A percentile compares a stretch with the other conserved stretches of the same genome.
These are phyloP conservation scores for Solanum bukasovii DNA, from an alignment of 257 asterid genomes.

Conservation along the genomic window DNA sequence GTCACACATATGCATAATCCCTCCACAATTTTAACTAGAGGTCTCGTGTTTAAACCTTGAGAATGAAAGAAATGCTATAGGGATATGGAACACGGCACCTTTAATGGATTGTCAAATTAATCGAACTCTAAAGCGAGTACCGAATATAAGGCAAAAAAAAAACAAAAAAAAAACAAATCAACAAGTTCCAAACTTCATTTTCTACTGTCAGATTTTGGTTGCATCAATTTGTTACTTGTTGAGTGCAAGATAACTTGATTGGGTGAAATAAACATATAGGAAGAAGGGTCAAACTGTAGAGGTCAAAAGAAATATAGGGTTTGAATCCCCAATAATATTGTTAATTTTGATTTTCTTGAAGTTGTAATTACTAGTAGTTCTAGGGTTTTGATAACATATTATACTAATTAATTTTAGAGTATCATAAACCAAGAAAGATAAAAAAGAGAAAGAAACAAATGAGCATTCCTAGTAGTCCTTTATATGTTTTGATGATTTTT, in stretches of 20 bases:
- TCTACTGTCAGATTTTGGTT: background rate
- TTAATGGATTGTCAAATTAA: background rate
- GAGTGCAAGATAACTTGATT: background rate
- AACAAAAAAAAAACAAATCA: background rate
- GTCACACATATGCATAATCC: background rate
- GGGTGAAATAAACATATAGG: background rate
- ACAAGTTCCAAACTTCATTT: background rate
- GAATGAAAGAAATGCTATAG: background rate
- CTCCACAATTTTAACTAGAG: background rate
- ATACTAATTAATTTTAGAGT: background rate
- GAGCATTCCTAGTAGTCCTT: slow-evolving; percentile 13
- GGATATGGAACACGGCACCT: background rate
- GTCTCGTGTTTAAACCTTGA: background rate
- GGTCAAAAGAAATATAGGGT: slow-evolving; percentile 15
- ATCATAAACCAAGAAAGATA: slow-evolving; percentile 1
- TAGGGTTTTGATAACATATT: background rate
- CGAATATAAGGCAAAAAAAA: background rate
- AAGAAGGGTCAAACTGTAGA: background rate
- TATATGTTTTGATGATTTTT: too few relatives aligned
- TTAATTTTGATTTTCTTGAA: background rate
- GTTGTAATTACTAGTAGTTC: background rate
- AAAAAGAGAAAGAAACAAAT: slow-evolving; percentile 10
- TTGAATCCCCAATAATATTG: slow-evolving; percentile 12
- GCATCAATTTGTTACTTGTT: background rate
- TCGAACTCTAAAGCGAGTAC: background rate